Base-by-base conservation (phyloP, 2,329 filamentous ascomycete genomes). In the Sclerotinia trifoliorum region DNA sequence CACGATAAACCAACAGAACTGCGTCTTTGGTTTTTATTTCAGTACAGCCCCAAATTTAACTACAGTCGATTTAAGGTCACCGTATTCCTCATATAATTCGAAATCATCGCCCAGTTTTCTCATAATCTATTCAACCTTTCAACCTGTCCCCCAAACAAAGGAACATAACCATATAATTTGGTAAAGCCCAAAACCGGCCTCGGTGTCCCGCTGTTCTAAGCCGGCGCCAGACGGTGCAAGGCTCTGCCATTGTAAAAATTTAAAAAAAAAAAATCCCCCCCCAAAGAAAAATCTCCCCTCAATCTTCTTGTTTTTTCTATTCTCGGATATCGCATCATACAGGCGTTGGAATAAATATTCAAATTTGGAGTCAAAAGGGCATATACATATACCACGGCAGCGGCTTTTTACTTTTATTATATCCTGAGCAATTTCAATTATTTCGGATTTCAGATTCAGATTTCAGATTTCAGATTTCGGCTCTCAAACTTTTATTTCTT, bases 181-280 rank as follows among this genome's bases (percentile, higher is more conserved):
- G 75, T 75, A 71, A 62, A 62, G 74, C 74, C 73, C 70, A 73
- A 68, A 73, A 71, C 73, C 73, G 70, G 70, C 70, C 65, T 73
- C 71, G 76, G 75, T 75, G 75, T 74, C 74, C 74, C 71, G 75
- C 75, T 75, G 44, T 68, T 70, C 70, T 73, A 71, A 76, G 76
- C 75, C 74, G 75, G 75, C 75, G 75, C 75, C 76, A 70, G 75
- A 70, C 73, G 75, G 76, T 74, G 75, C 73, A 76, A 76, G 75
- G 76, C 74, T 75, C 74, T 70, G 67, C 73, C 68, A 69, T 73
- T 72, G 69, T 71, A 62, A 69, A 29, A 66, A 44, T 4, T 51
- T 3, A 24, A 6, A 49, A 62, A 49, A 49, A 24, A 11, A 24
- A 35, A 35, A 19, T 5, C 5, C 46, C 46, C 21, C 46, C 4